Evolutionary conservation across 2,329 filamentous ascomycete species (phyloP).

Genomic region (Beauveria sp.): DNA sequence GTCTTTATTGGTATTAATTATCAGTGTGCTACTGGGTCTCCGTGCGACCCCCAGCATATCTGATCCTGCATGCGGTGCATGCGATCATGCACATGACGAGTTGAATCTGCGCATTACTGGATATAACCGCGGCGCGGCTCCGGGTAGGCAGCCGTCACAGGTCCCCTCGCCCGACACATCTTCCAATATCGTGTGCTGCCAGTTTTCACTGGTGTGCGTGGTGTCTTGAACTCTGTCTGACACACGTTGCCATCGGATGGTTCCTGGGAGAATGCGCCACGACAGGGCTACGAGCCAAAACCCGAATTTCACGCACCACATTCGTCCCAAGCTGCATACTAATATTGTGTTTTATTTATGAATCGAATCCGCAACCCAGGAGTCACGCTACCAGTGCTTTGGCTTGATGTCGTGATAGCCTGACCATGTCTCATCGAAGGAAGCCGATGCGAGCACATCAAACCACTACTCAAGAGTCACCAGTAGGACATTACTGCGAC

Average conservation of each 20-base stretch:
- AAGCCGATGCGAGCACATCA: background rate
- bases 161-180: background rate
- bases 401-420: background rate
- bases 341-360: background rate
- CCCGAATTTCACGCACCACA: background rate
- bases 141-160: background rate
- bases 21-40: background rate
- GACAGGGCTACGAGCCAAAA: background rate
- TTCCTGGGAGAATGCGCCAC: background rate
- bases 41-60: background rate
- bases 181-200: background rate
- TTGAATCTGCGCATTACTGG: background rate
- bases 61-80: slow-evolving; percentile 5
- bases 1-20: background rate
- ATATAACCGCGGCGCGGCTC: background rate
- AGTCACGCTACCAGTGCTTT: background rate
- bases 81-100: background rate
- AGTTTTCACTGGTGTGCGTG: background rate
- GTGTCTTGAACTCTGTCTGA: background rate
- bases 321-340: background rate
- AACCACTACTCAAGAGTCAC: no score
- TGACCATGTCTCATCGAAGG: background rate
- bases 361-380: background rate
- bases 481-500: background rate
- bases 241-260: background rate